A percentile compares a stretch with the other conserved stretches of the same genome.
These are phyloP conservation scores for Fistulina hepatica DNA, from an alignment of 1,284 basidiomycete species.

Conservation along the genomic window DNA sequence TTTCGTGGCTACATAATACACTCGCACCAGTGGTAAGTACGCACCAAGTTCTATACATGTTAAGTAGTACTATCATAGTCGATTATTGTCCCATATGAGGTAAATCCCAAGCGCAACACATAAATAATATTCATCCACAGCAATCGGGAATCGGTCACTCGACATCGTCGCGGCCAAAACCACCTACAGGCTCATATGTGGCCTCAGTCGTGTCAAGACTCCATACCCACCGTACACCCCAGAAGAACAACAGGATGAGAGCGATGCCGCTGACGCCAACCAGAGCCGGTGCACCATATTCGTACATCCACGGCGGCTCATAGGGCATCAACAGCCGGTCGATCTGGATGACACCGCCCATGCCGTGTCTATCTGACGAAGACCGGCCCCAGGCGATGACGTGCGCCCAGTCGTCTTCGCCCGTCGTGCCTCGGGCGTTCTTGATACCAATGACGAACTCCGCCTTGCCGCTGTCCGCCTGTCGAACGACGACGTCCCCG, in stretches of 20 bases:
- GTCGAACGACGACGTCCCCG: conserved; percentile 75
- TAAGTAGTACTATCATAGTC: too few species aligned
- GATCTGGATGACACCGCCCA: conserved; percentile 83
- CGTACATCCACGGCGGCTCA: conserved; percentile 70
- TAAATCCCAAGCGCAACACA: too few species aligned
- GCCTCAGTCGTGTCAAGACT: conserved; percentile 63
- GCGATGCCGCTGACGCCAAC: conserved; percentile 47
- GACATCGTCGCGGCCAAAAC: conserved; percentile 56
- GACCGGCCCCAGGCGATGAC: conserved; percentile 77
- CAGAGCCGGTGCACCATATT: conserved; percentile 52
- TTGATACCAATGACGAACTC: conserved; percentile 82
- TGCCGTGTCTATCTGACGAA: conserved; percentile 54
- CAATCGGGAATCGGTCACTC: too few species aligned
- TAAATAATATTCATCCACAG: too few species aligned
- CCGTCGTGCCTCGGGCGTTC: conserved; percentile 70
- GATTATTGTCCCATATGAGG: too few species aligned
- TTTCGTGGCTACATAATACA: too few species aligned
- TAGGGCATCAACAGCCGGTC: conserved; percentile 81
- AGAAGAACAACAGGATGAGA: conserved; percentile 62
- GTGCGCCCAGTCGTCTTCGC: conserved; percentile 58
- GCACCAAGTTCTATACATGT: too few species aligned
- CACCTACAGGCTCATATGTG: conserved; percentile 76
- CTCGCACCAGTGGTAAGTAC: too few species aligned
- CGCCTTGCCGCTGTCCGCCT: conserved; percentile 28
- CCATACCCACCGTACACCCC: conserved; percentile 54